Conservation (phyloP, 257 asterid genomes). For the Solanum commersonii region DNA sequence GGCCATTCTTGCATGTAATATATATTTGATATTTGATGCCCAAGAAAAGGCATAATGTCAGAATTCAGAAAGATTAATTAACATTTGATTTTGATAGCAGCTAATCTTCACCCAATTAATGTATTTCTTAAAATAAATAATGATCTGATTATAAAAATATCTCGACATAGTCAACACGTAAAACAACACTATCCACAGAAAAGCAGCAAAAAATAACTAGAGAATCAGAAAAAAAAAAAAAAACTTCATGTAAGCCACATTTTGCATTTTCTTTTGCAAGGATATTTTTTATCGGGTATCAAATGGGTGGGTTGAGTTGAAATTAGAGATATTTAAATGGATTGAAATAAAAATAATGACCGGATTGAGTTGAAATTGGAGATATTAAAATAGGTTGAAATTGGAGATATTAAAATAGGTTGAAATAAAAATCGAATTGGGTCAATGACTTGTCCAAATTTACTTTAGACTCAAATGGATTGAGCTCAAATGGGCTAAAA, state of each 20-base stretch:
- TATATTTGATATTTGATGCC: neutral
- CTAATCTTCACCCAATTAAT: neutral
- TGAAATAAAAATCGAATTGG: no score
- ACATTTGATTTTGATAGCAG: neutral
- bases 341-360: no score
- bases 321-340: no score
- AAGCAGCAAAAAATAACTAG: neutral
- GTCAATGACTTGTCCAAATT: no score
- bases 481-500: no score
- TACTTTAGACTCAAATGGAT: no score
- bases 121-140: neutral
- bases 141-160: neutral
- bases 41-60: neutral
- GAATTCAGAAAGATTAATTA: neutral
- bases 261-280: neutral
- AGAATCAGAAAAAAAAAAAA: neutral
- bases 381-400: no score
- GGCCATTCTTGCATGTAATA: neutral
- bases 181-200: neutral
- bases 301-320: no score
- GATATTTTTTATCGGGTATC: neutral
- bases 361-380: no score
- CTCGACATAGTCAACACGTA: neutral
- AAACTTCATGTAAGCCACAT: neutral
- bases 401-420: no score